These are phyloP conservation scores for Cladobotryum protrusum DNA, from an alignment of 2,329 filamentous ascomycete species.

Conservation along the genomic window DNA sequence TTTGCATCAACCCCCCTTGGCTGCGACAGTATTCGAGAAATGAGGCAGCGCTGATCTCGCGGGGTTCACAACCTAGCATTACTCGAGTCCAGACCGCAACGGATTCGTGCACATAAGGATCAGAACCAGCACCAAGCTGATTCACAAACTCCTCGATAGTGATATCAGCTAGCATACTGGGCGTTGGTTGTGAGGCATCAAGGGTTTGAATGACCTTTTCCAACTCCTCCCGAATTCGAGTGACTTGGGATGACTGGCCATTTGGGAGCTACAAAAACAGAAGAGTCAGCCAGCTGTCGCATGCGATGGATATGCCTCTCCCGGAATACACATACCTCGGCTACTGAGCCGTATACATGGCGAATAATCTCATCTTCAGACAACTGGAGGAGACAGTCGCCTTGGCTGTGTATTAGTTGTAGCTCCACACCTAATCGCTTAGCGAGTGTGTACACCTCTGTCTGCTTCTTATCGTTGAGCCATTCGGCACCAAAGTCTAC, in stretches of 20 bases:
- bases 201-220: too few species aligned
- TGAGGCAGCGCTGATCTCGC: constrained; percentile 1
- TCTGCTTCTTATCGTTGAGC: constrained; percentile 53
- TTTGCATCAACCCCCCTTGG: constrained; percentile 1
- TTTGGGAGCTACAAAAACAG: too few species aligned
- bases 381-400: neutral
- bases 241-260: too few species aligned
- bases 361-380: neutral
- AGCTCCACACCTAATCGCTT: constrained; percentile 36
- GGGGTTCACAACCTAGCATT: constrained; percentile 1
- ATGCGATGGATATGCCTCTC: too few species aligned
- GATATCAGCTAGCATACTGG: neutral
- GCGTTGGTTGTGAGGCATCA: too few species aligned
- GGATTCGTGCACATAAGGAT: neutral
- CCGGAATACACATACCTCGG: too few species aligned
- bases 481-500: constrained; percentile 52
- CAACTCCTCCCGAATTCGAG: too few species aligned
- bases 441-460: constrained; percentile 35
- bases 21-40: constrained; percentile 3
- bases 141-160: constrained; percentile 1
- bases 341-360: neutral
- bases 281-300: too few species aligned
- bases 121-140: neutral
- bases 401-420: constrained; percentile 37
- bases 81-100: constrained; percentile 6